A percentile compares a stretch with the other conserved stretches of the same genome.
Evolutionary conservation across 192 early-diverging fungal species (phyloP).

Genomic region (Podila verticillata): DNA sequence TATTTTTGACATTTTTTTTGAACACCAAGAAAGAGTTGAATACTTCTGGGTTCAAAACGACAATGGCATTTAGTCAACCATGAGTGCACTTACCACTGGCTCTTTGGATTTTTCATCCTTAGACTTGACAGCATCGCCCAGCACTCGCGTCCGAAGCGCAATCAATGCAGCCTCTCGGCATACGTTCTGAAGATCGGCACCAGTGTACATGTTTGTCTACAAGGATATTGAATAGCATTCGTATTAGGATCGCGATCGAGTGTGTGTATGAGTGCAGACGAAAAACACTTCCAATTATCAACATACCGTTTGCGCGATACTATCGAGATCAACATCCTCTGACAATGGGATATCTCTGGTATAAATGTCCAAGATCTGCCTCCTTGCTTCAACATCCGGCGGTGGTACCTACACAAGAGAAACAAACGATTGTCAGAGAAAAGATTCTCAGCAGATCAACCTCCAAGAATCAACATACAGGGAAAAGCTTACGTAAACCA

Average conservation of each 20-base stretch:
- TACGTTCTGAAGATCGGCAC: conserved; percentile 64
- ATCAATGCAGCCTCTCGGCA: conserved; percentile 65
- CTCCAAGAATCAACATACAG: neutral
- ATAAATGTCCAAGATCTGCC: conserved; percentile 61
- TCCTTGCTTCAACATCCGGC: conserved; percentile 57
- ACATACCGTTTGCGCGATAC: conserved; percentile 58
- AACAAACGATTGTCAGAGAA: neutral
- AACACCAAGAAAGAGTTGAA: neutral
- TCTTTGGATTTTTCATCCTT: neutral
- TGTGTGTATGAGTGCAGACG: neutral
- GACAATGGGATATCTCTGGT: conserved; percentile 59
- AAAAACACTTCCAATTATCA: neutral
- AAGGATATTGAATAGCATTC: neutral
- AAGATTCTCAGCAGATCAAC: neutral
- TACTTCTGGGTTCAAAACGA: no score
- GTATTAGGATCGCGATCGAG: neutral
- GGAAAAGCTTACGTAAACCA: conserved; percentile 72
- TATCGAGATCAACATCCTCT: conserved; percentile 60
- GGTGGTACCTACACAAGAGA: conserved; percentile 55
- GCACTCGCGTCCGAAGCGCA: conserved; percentile 40
- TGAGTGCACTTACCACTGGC: conserved; percentile 26
- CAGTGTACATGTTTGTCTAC: conserved; percentile 66
- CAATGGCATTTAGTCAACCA: neutral
- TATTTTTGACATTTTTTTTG: neutral
- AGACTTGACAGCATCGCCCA: neutral